A percentile compares a stretch with the other conserved stretches of the same genome.
phyloP scores from a whole-genome alignment of 345 rosid species.

The rapeseed (Brassica napus) region DNA sequence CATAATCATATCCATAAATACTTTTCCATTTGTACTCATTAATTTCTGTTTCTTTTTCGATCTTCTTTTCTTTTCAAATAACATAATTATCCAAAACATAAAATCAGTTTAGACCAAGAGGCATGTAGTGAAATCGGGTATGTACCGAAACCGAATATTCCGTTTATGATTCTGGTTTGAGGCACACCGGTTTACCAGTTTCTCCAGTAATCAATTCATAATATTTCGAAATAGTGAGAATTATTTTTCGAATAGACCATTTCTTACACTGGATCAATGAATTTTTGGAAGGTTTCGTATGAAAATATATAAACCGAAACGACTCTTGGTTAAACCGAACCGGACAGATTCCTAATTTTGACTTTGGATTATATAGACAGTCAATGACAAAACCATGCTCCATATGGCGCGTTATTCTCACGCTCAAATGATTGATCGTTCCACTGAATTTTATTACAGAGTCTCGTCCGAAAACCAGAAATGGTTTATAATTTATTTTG shows the following conservation, averaged over 20 bases:
- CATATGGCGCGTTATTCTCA: slow-evolving; percentile 8
- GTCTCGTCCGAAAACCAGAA: slow-evolving; percentile 4
- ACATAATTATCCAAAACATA: slow-evolving; percentile 4
- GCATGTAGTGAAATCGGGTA: background rate
- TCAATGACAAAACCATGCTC: background rate
- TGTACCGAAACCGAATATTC: background rate
- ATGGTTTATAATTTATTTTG: background rate
- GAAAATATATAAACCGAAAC: background rate
- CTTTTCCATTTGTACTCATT: background rate
- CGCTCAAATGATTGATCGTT: slow-evolving; percentile 9
- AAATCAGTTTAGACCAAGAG: background rate
- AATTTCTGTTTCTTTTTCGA: background rate
- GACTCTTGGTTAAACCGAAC: background rate
- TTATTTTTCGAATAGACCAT: background rate
- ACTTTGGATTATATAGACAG: slow-evolving; percentile 1
- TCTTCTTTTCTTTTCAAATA: background rate
- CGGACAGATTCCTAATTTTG: background rate
- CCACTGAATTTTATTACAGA: slow-evolving; percentile 20
- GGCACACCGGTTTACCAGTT: background rate
- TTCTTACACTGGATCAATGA: background rate
- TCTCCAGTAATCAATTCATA: background rate
- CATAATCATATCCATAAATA: slow-evolving; percentile 20
- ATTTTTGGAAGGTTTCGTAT: background rate
- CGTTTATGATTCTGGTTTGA: background rate
- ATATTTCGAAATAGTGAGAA: background rate